Conservation (phyloP, 129 eudicot species). For the Kitagawia praeruptora region DNA sequence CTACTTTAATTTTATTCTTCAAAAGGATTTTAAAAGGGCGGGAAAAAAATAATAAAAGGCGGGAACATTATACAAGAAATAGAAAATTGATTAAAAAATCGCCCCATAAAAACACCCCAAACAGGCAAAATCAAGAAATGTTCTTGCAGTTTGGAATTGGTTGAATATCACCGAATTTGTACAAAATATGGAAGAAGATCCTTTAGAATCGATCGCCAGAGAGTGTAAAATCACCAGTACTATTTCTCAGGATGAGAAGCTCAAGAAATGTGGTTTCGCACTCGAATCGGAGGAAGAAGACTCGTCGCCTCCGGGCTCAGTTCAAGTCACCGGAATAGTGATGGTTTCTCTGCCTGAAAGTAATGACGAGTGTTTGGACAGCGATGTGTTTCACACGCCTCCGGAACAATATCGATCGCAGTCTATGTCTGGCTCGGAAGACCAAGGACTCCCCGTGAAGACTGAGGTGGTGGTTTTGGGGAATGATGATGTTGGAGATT, state of each 20-base stretch:
- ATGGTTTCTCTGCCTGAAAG: neutral
- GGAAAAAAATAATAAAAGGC: too few species aligned
- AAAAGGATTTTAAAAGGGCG: too few species aligned
- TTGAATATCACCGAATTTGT: neutral
- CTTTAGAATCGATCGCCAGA: neutral
- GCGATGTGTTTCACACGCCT: constrained; percentile 5
- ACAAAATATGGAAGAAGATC: neutral
- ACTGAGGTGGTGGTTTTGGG: too few species aligned
- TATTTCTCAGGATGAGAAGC: neutral
- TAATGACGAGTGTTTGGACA: neutral
- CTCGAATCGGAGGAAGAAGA: neutral
- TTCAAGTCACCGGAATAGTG: neutral
- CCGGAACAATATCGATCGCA: neutral
- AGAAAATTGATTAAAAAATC: too few species aligned
- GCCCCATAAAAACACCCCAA: neutral
- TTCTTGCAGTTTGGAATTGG: too few species aligned
- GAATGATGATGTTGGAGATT: too few species aligned
- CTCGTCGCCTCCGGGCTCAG: too few species aligned
- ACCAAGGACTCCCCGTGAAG: neutral
- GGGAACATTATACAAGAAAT: too few species aligned
- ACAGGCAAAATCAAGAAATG: neutral
- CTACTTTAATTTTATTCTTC: too few species aligned
- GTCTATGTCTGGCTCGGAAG: neutral
- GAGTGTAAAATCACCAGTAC: neutral
- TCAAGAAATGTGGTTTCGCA: neutral